Evolutionary conservation across 768 basidiomycete genomes (phyloP), one percentile per base, ranked within the genome.

Genomic region (Leccinum subtestaceum): DNA sequence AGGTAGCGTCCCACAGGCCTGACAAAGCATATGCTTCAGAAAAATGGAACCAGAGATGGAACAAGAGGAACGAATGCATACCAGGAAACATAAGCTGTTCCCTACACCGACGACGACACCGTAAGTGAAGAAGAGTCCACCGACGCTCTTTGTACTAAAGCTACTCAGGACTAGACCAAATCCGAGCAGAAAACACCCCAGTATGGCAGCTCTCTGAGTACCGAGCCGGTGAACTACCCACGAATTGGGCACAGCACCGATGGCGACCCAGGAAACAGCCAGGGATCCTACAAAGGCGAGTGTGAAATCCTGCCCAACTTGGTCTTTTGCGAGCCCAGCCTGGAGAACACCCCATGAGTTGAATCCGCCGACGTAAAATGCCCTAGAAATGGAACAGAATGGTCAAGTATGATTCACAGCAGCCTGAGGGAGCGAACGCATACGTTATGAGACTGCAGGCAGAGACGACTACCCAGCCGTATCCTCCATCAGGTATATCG

Each of bases 341-440:
- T 74, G 75, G 27, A 71, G 61, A 36, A 74, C 27, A 4, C 73
- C 72, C 72, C 70, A 74, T 15, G 68, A 72, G 43, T 75, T 73
- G 5, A 62, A 60, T 23, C 63, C 52, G 5, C 73, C 73, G 2
- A 65, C 66, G 17, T 62, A 63, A 55, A 68, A 68, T 43, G 74
- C 65, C 50, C 71, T 74, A 36, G 31, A 49, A 17, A 17, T 38
- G 29, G 29, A 45, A 27, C 17, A 13, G 17, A 11, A 15, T 19
- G 40, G 27, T 54, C 9, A 54, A 11, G 58, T n/a, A 38, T 23
- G 13, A 13, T 25, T 32, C 21, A 43, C n/a, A 3, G n/a, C 3
- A 9, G 23, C 23, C 23, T 23, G 23, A 23, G 21, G 36, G 51
- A 52, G 50, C 46, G 12, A 52, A 29, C 46, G 19, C 69, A 32